These are phyloP conservation scores for Podila clonocystis DNA, from an alignment of 192 early-diverging fungal species.

Conservation along the genomic window DNA sequence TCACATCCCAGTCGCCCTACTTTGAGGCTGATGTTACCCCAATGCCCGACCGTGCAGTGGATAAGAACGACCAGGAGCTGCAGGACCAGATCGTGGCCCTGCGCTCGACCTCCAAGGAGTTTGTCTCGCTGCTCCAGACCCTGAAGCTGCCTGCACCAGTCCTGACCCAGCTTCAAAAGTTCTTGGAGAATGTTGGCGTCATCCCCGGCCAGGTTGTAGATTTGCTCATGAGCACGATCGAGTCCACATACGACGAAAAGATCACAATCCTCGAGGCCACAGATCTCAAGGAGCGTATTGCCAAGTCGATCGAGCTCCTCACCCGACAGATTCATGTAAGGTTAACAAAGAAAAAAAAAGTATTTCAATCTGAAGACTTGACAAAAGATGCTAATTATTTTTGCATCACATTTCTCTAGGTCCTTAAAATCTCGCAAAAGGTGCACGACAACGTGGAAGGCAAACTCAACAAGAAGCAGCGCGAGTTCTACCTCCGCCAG, in stretches of 20 bases:
- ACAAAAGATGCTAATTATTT: neutral
- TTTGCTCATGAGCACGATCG: constrained; percentile 76
- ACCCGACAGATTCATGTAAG: constrained; percentile 76
- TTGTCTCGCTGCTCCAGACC: constrained; percentile 64
- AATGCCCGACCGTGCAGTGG: constrained; percentile 53
- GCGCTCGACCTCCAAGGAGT: constrained; percentile 58
- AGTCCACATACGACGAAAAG: constrained; percentile 76
- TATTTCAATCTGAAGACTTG: neutral
- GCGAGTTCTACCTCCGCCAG: constrained; percentile 81
- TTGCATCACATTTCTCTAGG: constrained; percentile 35
- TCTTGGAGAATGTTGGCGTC: constrained; percentile 63
- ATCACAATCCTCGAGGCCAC: constrained; percentile 66
- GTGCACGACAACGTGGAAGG: constrained; percentile 76
- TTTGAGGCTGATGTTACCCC: constrained; percentile 63
- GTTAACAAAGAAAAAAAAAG: neutral
- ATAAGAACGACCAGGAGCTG: constrained; percentile 64
- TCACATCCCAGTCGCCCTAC: constrained; percentile 57
- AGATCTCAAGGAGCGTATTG: constrained; percentile 67
- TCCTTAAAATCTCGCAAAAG: constrained; percentile 82
- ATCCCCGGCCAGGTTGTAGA: constrained; percentile 70
- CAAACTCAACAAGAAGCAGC: constrained; percentile 81
- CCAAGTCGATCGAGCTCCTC: constrained; percentile 64
- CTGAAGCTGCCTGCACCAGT: constrained; percentile 74
- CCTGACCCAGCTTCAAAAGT: constrained; percentile 69
- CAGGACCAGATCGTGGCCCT: constrained; percentile 62